These are phyloP conservation scores for Tilletia caries DNA, from an alignment of 1,284 basidiomycete species.

Conservation along the genomic window DNA sequence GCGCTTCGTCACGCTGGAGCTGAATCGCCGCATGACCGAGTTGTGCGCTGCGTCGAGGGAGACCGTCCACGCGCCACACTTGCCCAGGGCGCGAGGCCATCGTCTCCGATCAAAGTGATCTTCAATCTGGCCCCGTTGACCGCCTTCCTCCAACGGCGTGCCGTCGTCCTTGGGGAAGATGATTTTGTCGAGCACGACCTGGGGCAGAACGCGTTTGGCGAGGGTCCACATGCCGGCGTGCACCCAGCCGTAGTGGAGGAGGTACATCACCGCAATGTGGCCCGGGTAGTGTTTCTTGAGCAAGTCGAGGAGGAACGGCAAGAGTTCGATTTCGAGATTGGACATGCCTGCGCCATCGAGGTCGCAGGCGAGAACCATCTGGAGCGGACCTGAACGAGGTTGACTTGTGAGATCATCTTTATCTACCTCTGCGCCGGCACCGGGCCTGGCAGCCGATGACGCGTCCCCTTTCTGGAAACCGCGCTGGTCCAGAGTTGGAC, in stretches of 20 bases:
- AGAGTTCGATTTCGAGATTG: conserved; percentile 49
- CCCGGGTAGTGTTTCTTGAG: conserved; percentile 51
- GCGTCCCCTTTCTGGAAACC: conserved; percentile 5
- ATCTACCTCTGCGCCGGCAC: background rate
- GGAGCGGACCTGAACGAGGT: conserved; percentile 24
- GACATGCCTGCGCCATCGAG: conserved; percentile 38
- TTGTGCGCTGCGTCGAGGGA: conserved; percentile 33
- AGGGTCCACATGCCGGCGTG: conserved; percentile 74
- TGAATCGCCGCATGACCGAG: conserved; percentile 40
- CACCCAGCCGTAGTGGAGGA: conserved; percentile 78
- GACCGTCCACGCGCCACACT: conserved; percentile 34
- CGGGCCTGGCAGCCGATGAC: background rate
- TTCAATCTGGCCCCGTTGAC: conserved; percentile 53
- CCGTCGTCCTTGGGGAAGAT: conserved; percentile 64
- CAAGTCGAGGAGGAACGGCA: conserved; percentile 49
- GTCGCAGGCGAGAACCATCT: conserved; percentile 42
- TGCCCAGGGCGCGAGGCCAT: conserved; percentile 55
- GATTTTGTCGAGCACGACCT: conserved; percentile 66
- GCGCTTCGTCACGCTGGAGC: conserved; percentile 33
- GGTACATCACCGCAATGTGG: conserved; percentile 61
- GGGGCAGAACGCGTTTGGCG: conserved; percentile 70
- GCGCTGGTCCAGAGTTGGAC: background rate
- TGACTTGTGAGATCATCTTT: background rate
- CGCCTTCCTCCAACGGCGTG: background rate
- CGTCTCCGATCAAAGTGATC: conserved; percentile 62